A percentile compares a stretch with the other conserved stretches of the same genome.
These are phyloP conservation scores for Barnettozyma californica DNA, from an alignment of 805 yeast species.

Conservation along the genomic window DNA sequence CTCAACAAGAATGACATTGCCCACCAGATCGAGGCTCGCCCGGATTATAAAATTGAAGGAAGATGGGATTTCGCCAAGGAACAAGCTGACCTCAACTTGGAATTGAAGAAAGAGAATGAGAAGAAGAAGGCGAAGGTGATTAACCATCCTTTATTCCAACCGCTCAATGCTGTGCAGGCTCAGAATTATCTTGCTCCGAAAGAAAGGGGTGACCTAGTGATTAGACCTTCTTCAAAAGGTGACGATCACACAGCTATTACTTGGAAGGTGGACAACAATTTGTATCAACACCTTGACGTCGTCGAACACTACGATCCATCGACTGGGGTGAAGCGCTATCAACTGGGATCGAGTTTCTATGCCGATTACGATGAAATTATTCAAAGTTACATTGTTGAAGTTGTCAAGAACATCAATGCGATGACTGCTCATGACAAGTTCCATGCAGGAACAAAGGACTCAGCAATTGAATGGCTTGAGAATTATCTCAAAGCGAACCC, in stretches of 20 bases:
- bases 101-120: constrained; percentile 55
- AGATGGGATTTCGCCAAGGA: constrained; percentile 83
- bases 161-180: constrained; percentile 81
- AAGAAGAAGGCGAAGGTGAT: constrained; percentile 67
- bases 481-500: constrained; percentile 90
- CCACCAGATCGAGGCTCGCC: constrained; percentile 34
- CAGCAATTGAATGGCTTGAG: constrained; percentile 81
- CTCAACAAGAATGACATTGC: constrained; percentile 61
- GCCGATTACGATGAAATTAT: constrained; percentile 91
- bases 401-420: constrained; percentile 77
- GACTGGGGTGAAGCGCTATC: constrained; percentile 40
- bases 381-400: constrained; percentile 78
- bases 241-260: constrained; percentile 84
- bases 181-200: constrained; percentile 88
- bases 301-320: constrained; percentile 44
- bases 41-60: constrained; percentile 45
- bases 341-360: constrained; percentile 34
- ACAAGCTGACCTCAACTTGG: constrained; percentile 53
- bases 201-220: constrained; percentile 86
- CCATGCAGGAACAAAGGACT: constrained; percentile 70
- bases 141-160: constrained; percentile 87
- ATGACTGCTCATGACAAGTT: constrained; percentile 86
- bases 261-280: constrained; percentile 89
- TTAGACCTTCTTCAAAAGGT: constrained; percentile 92
- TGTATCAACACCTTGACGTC: constrained; percentile 89